These are phyloP conservation scores for Athelia sp. DNA, from an alignment of 1,284 basidiomycete species.

Conservation along the genomic window DNA sequence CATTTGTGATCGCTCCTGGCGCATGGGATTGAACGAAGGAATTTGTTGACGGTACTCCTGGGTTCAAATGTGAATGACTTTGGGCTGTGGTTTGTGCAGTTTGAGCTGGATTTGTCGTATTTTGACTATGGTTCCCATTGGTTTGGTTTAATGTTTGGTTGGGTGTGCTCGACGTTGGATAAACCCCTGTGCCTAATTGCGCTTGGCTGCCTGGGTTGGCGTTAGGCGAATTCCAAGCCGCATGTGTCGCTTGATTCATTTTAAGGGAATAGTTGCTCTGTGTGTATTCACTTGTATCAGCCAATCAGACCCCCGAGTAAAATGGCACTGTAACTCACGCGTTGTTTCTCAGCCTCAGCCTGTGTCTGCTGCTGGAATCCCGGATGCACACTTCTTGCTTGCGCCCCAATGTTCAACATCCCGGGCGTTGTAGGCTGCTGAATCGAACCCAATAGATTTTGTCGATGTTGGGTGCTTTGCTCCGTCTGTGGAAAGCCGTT, in stretches of 20 bases:
- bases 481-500: conserved; percentile 59
- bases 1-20: conserved; percentile 25
- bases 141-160: conserved; percentile 16
- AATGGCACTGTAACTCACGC: conserved; percentile 45
- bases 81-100: conserved; percentile 23
- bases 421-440: conserved; percentile 53
- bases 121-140: conserved; percentile 28
- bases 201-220: conserved; percentile 34
- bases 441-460: conserved; percentile 48
- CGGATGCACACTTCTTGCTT: conserved; percentile 52
- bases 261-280: conserved; percentile 58
- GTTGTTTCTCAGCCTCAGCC: conserved; percentile 60
- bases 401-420: conserved; percentile 56
- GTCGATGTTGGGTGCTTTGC: conserved; percentile 35
- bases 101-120: conserved; percentile 27
- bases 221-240: conserved; percentile 57
- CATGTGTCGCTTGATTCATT: conserved; percentile 55
- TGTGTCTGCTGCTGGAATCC: conserved; percentile 48
- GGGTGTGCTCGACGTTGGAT: conserved; percentile 14
- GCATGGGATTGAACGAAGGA: conserved; percentile 29
- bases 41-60: conserved; percentile 42
- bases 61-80: conserved; percentile 38
- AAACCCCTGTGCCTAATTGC: conserved; percentile 17
- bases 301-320: no score
- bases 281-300: no score